Conservation (phyloP, 176 grass and related monocot species). For the Hsuehochloa calcarea region DNA sequence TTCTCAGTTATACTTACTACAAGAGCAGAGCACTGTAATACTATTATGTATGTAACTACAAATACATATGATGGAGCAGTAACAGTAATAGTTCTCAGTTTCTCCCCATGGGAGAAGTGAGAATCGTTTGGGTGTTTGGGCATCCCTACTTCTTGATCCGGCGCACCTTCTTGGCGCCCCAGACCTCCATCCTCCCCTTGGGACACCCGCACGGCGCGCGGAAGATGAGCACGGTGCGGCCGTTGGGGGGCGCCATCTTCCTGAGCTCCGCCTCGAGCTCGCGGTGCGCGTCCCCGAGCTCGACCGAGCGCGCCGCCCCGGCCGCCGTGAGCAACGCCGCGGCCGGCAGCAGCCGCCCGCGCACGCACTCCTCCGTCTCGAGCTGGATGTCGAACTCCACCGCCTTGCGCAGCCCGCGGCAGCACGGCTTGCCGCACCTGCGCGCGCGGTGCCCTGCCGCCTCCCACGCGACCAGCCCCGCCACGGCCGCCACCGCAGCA, state of each 20-base stretch:
- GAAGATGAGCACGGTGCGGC: slow-evolving; percentile 78
- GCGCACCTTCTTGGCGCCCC: slow-evolving; percentile 74
- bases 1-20: slow-evolving; percentile 29
- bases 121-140: not conserved
- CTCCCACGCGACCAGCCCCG: slow-evolving; percentile 62
- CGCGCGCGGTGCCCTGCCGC: slow-evolving; percentile 51
- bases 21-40: slow-evolving; percentile 31
- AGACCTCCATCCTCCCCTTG: slow-evolving; percentile 77
- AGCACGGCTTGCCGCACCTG: slow-evolving; percentile 72
- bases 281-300: slow-evolving; percentile 61
- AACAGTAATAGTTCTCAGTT: not conserved
- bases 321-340: slow-evolving; percentile 33
- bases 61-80: slow-evolving; percentile 7
- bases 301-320: slow-evolving; percentile 29
- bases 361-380: slow-evolving; percentile 91
- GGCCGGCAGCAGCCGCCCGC: slow-evolving; percentile 19
- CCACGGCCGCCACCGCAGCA: slow-evolving; percentile 32
- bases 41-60: slow-evolving; percentile 24
- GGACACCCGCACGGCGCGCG: slow-evolving; percentile 67
- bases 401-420: slow-evolving; percentile 70
- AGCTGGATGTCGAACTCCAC: slow-evolving; percentile 88
- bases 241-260: slow-evolving; percentile 85
- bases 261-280: slow-evolving; percentile 86
- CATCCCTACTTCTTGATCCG: slow-evolving; percentile 71
- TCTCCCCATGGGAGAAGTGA: not conserved